Evolutionary conservation across 345 rosid species (phyloP).

Genomic region (Bruguiera parviflora): DNA sequence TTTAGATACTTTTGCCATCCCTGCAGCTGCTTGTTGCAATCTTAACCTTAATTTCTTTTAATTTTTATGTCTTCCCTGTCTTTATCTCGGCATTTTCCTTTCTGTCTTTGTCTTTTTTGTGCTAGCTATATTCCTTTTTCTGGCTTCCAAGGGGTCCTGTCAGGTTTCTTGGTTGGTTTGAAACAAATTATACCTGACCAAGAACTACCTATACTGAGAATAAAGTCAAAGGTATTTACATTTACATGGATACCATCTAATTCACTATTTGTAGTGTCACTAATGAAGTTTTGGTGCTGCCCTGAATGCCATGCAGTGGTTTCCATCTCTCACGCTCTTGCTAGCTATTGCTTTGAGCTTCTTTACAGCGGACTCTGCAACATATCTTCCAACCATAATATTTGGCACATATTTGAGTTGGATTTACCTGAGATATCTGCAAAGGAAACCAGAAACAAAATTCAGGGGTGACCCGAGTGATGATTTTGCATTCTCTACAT

Average conservation of each 20-base stretch:
- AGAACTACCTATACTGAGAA: conserved; percentile 63
- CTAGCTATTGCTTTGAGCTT: conserved; percentile 68
- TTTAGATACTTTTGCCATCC: neutral
- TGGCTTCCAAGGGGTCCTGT: conserved; percentile 88
- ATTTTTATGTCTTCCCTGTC: neutral
- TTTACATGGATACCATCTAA: neutral
- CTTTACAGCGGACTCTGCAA: conserved; percentile 62
- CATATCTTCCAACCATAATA: conserved; percentile 85
- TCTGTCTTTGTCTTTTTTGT: conserved; percentile 17
- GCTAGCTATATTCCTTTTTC: conserved; percentile 88
- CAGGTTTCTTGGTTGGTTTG: conserved; percentile 85
- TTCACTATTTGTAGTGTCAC: conserved; percentile 1
- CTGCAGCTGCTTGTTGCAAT: no score
- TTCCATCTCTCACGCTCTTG: conserved; percentile 70
- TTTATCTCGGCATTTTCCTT: neutral
- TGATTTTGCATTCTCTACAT: conserved; percentile 87
- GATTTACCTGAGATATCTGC: conserved; percentile 88
- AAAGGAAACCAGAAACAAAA: conserved; percentile 80
- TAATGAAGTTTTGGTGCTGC: conserved; percentile 10
- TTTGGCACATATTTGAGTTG: conserved; percentile 91
- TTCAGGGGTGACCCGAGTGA: conserved; percentile 90
- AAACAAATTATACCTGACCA: conserved; percentile 97
- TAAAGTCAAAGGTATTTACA: conserved; percentile 76
- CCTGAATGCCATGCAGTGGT: conserved; percentile 64
- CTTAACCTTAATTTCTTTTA: no score